Conservation (phyloP, 108 stramenopile genomes). For the Skeletonema potamos region DNA sequence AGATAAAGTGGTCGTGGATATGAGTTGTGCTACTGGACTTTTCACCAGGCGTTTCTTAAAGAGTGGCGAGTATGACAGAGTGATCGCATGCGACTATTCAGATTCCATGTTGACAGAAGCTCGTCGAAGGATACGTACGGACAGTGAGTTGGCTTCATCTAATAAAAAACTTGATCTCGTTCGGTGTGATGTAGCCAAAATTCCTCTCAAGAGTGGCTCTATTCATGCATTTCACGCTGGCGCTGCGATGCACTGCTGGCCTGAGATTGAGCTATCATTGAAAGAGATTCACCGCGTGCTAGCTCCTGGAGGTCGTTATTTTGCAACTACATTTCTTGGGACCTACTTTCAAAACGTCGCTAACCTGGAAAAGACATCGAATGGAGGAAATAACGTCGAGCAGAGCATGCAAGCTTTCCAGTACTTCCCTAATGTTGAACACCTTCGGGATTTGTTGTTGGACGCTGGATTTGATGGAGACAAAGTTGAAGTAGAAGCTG, state of each 20-base stretch:
- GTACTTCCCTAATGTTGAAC: slow-evolving; percentile 72
- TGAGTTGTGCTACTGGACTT: slow-evolving; percentile 94
- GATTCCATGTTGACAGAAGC: slow-evolving; percentile 92
- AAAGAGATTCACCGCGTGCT: slow-evolving; percentile 88
- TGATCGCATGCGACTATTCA: slow-evolving; percentile 93
- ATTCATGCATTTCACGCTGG: slow-evolving; percentile 91
- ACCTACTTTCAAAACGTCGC: slow-evolving; percentile 61
- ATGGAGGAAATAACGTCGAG: slow-evolving; percentile 28
- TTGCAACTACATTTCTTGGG: slow-evolving; percentile 92
- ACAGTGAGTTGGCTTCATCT: slow-evolving; percentile 42
- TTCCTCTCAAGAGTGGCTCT: slow-evolving; percentile 74
- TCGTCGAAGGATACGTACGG: slow-evolving; percentile 63
- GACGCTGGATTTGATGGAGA: slow-evolving; percentile 74
- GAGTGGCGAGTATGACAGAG: slow-evolving; percentile 69
- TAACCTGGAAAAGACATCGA: slow-evolving; percentile 31
- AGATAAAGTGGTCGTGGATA: slow-evolving; percentile 82
- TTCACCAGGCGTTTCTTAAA: slow-evolving; percentile 88
- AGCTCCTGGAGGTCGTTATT: slow-evolving; percentile 91
- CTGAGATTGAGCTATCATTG: slow-evolving; percentile 74
- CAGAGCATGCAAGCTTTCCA: slow-evolving; percentile 77
- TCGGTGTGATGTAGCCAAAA: slow-evolving; percentile 86
- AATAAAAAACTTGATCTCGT: slow-evolving; percentile 77
- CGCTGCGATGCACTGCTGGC: slow-evolving; percentile 98
- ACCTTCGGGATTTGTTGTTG: slow-evolving; percentile 54
- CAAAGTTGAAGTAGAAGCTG: slow-evolving; percentile 70